A percentile compares a stretch with the other conserved stretches of the same genome.
Evolutionary conservation across 202 grass and related monocot genomes (phyloP).

Genomic region (Zizania palustris): DNA sequence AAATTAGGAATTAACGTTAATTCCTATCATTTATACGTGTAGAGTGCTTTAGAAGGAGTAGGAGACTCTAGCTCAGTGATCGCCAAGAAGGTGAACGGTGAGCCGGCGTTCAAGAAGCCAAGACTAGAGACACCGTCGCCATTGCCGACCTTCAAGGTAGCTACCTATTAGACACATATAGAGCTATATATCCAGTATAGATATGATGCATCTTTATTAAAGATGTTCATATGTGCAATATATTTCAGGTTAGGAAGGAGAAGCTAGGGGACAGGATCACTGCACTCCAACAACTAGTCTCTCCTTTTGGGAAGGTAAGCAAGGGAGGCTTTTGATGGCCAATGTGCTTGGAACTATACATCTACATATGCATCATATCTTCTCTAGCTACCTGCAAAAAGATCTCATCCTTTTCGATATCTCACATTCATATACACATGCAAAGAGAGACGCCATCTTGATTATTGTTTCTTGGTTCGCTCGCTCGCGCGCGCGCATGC

Average conservation of each 20-base stretch:
- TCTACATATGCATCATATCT: constrained; percentile 38
- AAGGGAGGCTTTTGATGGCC: constrained; percentile 50
- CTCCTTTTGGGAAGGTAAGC: constrained; percentile 99
- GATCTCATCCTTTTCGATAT: constrained; percentile 44
- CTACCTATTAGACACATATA: too few relatives aligned
- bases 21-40: constrained; percentile 19
- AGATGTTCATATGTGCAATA: constrained; percentile 33
- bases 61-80: constrained; percentile 58
- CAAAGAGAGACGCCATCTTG: too few relatives aligned
- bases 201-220: constrained; percentile 15
- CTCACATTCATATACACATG: too few relatives aligned
- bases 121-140: constrained; percentile 75
- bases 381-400: constrained; percentile 61
- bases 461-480: constrained; percentile 46
- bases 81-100: constrained; percentile 53
- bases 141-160: constrained; percentile 97
- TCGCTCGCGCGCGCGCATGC: too few relatives aligned
- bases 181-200: not conserved
- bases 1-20: constrained; percentile 27
- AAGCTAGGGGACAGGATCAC: constrained; percentile 98
- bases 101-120: constrained; percentile 69
- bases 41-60: constrained; percentile 75
- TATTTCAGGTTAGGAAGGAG: constrained; percentile 96
- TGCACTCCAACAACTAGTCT: constrained; percentile 94
- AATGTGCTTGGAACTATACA: constrained; percentile 51